These are phyloP conservation scores for Mucor irregularis DNA, from an alignment of 371 early-diverging fungal genomes.

Conservation along the genomic window DNA sequence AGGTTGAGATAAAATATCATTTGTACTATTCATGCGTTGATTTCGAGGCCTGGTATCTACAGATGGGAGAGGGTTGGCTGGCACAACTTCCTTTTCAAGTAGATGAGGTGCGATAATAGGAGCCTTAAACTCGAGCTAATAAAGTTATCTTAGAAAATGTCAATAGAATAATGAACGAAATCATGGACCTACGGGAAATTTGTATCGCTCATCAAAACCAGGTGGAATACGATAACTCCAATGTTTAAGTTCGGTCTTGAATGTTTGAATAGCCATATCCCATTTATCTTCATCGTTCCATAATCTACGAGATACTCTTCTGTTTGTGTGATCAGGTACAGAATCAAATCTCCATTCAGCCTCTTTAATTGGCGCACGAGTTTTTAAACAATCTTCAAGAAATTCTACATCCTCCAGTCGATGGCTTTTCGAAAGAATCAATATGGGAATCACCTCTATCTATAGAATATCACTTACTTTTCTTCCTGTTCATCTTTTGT, in stretches of 20 bases:
- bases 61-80: background rate
- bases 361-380: constrained; percentile 6
- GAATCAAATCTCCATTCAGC: constrained; percentile 28
- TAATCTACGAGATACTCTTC: constrained; percentile 6
- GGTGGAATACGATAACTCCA: constrained; percentile 37
- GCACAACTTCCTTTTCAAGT: constrained; percentile 1
- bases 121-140: constrained; percentile 8
- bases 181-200: constrained; percentile 11
- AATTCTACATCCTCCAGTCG: constrained; percentile 16
- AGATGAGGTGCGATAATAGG: constrained; percentile 11
- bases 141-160: too few relatives aligned
- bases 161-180: too few relatives aligned
- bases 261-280: constrained; percentile 25
- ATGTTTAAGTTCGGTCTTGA: constrained; percentile 27
- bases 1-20: too few relatives aligned
- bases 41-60: too few relatives aligned
- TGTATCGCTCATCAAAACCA: constrained; percentile 15
- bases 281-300: constrained; percentile 23
- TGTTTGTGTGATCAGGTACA: constrained; percentile 22
- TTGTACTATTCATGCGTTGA: too few relatives aligned
- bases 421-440: constrained; percentile 3
- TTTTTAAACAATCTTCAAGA: constrained; percentile 19
- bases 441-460: background rate
- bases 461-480: background rate
- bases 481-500: background rate